These are phyloP conservation scores for Phytophthora quininea DNA, from an alignment of 352 stramenopile genomes.

Conservation along the genomic window DNA sequence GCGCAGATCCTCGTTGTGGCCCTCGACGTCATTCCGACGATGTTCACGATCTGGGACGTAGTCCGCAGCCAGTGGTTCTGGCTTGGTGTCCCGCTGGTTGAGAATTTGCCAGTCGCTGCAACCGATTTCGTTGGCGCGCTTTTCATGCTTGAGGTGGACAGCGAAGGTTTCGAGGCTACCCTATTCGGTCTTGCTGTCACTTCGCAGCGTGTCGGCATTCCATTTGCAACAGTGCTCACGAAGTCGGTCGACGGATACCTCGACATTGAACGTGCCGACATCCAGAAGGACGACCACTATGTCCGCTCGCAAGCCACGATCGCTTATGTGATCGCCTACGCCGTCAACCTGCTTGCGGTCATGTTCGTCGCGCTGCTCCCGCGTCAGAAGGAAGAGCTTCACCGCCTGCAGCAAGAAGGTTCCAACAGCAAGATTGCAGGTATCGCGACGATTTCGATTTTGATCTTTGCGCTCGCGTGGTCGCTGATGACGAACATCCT, in stretches of 20 bases:
- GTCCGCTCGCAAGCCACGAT: slow-evolving; percentile 60
- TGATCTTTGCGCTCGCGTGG: slow-evolving; percentile 56
- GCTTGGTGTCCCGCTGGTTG: slow-evolving; percentile 60
- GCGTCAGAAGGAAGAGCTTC: slow-evolving; percentile 59
- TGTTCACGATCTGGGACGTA: slow-evolving; percentile 74
- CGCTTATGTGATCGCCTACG: slow-evolving; percentile 66
- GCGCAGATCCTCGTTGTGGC: slow-evolving; percentile 51
- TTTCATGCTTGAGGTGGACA: slow-evolving; percentile 62
- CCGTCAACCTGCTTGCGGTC: slow-evolving; percentile 51
- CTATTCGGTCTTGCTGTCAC: slow-evolving; percentile 55
- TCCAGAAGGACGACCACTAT: slow-evolving; percentile 45
- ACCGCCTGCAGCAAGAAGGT: slow-evolving; percentile 47
- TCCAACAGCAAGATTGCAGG: slow-evolving; percentile 41
- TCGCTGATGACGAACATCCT: slow-evolving; percentile 72
- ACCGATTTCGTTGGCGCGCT: slow-evolving; percentile 50
- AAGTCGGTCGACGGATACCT: slow-evolving; percentile 67
- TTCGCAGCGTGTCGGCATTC: slow-evolving; percentile 43
- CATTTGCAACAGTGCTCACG: slow-evolving; percentile 60
- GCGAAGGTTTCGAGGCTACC: slow-evolving; percentile 56
- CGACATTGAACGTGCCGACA: slow-evolving; percentile 53
- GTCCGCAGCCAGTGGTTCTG: slow-evolving; percentile 75
- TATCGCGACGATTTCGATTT: slow-evolving; percentile 35
- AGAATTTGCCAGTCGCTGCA: slow-evolving; percentile 50
- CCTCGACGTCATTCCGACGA: slow-evolving; percentile 52
- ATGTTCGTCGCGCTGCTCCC: slow-evolving; percentile 57